phyloP scores from a whole-genome alignment of 2,329 filamentous ascomycete genomes.

The Samsoniella hepiali region DNA sequence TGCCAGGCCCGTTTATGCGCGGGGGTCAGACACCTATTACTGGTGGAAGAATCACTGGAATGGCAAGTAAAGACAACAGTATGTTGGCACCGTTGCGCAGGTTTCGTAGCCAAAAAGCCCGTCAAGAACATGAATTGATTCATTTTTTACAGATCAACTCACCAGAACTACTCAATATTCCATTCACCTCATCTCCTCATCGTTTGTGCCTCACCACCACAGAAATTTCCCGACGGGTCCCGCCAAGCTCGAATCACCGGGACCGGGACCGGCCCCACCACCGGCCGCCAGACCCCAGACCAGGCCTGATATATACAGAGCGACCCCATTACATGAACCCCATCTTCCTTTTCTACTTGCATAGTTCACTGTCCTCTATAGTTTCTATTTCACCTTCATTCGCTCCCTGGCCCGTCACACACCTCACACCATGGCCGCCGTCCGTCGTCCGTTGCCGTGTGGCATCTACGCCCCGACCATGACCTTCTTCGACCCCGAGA shows the following conservation, averaged over 20 bases:
- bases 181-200: too few species aligned
- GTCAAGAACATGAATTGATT: neutral
- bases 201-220: neutral
- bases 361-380: neutral
- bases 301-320: neutral
- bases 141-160: neutral
- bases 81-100: neutral
- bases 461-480: conserved; percentile 87
- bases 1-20: neutral
- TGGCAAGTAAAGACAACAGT: neutral
- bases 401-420: neutral
- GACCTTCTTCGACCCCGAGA: conserved; percentile 83
- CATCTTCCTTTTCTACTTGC: neutral
- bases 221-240: neutral
- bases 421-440: conserved; percentile 27
- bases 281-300: neutral
- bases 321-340: neutral
- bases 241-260: neutral
- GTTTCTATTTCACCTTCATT: neutral
- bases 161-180: neutral
- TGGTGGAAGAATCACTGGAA: neutral
- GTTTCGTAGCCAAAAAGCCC: too few species aligned
- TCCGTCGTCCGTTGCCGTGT: conserved; percentile 60
- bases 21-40: conserved; percentile 3
- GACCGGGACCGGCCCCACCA: conserved; percentile 11